Conservation (phyloP, 2,329 filamentous ascomycete genomes). For the Colletotrichum simmondsii region DNA sequence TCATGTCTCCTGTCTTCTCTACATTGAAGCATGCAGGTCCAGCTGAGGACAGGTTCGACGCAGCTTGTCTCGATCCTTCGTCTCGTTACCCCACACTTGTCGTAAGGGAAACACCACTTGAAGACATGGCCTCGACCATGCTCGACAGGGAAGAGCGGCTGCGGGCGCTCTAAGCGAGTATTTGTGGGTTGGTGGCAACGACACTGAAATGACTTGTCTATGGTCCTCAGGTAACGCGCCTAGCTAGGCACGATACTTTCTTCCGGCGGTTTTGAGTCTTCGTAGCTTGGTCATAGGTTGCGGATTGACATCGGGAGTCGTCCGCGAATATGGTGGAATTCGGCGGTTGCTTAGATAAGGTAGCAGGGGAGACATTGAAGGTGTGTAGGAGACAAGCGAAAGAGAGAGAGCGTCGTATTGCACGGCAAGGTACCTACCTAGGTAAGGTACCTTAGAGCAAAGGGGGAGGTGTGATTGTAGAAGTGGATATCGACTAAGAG, state of each 20-base stretch:
- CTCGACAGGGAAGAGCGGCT: not conserved
- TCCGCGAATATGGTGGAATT: constrained; percentile 1
- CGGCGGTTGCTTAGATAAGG: constrained; percentile 12
- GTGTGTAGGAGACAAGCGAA: not conserved
- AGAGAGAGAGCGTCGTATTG: not conserved
- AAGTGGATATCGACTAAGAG: not conserved
- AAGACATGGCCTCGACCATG: not conserved
- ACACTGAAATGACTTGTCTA: not conserved
- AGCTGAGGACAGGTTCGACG: not conserved
- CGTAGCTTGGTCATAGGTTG: not conserved
- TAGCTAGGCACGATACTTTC: not conserved
- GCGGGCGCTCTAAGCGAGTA: constrained; percentile 5
- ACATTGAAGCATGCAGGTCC: constrained; percentile 5
- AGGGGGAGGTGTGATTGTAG: constrained; percentile 22
- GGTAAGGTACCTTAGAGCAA: not conserved
- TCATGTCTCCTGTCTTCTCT: not conserved
- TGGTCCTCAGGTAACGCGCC: not conserved
- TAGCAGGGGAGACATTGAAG: not conserved
- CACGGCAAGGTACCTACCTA: no score
- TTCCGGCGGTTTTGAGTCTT: not conserved
- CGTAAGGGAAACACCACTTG: not conserved
- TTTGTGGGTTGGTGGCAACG: not conserved
- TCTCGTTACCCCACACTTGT: constrained; percentile 14
- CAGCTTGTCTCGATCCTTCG: constrained; percentile 21
- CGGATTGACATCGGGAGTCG: not conserved